Percentiles rank a stretch among this genome's conserved stretches.
Evolutionary conservation across 768 basidiomycete genomes (phyloP).

Genomic region (Boletus sp.): DNA sequence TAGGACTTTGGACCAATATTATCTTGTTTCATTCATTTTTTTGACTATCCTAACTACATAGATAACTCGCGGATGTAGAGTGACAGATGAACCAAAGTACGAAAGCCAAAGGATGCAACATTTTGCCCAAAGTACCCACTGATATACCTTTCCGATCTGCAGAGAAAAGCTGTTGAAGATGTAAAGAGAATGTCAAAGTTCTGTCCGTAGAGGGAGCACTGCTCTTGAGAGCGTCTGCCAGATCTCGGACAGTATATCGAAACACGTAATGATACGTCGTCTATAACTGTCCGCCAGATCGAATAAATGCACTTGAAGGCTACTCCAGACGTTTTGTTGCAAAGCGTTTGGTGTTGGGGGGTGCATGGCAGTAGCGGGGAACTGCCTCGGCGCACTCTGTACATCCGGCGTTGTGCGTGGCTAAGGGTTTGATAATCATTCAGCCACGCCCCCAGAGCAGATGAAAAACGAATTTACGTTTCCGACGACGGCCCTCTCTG

Average conservation of each 20-base stretch:
- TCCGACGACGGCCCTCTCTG: conserved; percentile 34
- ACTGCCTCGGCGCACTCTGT: neutral
- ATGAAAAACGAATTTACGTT: conserved; percentile 12
- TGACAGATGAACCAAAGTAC: neutral
- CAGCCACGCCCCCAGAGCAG: neutral
- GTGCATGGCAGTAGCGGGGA: neutral
- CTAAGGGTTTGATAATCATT: conserved; percentile 9
- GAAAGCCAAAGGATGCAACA: neutral
- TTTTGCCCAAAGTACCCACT: neutral
- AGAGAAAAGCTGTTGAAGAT: neutral
- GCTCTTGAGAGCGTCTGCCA: conserved; percentile 18
- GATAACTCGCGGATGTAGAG: neutral
- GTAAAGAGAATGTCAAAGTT: conserved; percentile 19
- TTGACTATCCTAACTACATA: neutral
- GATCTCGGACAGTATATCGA: conserved; percentile 18
- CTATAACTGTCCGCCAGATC: conserved; percentile 19
- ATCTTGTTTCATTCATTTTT: neutral
- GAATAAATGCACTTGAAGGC: conserved; percentile 8
- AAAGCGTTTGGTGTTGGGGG: neutral
- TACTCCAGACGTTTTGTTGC: conserved; percentile 8
- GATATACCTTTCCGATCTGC: neutral
- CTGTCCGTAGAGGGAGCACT: conserved; percentile 23
- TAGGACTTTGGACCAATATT: neutral
- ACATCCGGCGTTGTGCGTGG: conserved; percentile 7
- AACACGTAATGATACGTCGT: conserved; percentile 18